Evolutionary conservation across 1,284 basidiomycete genomes (phyloP).

Genomic region (Ustilago loliicola): DNA sequence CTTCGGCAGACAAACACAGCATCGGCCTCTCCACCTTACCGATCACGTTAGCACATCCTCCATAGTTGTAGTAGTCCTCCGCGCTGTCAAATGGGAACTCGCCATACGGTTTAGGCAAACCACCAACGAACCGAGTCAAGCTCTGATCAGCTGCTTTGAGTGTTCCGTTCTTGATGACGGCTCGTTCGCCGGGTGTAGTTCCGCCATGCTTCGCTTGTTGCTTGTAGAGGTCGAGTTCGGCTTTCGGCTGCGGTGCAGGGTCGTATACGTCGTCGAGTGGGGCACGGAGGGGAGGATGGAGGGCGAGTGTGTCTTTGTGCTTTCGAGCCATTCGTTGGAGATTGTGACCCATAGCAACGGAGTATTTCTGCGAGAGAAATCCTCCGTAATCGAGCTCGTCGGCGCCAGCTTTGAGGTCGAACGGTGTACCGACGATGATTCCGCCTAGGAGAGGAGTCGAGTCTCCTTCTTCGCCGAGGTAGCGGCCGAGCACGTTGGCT

Average conservation of each 20-base stretch:
- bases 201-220: conserved; percentile 45
- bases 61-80: conserved; percentile 80
- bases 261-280: conserved; percentile 56
- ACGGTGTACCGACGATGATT: conserved; percentile 84
- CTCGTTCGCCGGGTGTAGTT: conserved; percentile 28
- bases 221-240: conserved; percentile 44
- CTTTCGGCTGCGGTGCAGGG: conserved; percentile 41
- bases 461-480: conserved; percentile 88
- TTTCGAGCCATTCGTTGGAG: conserved; percentile 72
- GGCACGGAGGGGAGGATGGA: conserved; percentile 57
- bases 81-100: conserved; percentile 74
- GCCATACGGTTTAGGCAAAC: conserved; percentile 73
- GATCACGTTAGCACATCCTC: conserved; percentile 60
- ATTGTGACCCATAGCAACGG: conserved; percentile 85
- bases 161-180: conserved; percentile 51
- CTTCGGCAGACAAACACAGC: conserved; percentile 86
- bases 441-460: conserved; percentile 78
- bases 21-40: conserved; percentile 70
- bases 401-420: conserved; percentile 77
- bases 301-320: conserved; percentile 58
- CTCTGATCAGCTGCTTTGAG: conserved; percentile 73
- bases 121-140: conserved; percentile 82
- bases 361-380: conserved; percentile 81
- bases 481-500: conserved; percentile 90
- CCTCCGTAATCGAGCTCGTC: conserved; percentile 73